Evolutionary conservation across 306 rosid genomes (phyloP).

Genomic region (Cicer arietinum): DNA sequence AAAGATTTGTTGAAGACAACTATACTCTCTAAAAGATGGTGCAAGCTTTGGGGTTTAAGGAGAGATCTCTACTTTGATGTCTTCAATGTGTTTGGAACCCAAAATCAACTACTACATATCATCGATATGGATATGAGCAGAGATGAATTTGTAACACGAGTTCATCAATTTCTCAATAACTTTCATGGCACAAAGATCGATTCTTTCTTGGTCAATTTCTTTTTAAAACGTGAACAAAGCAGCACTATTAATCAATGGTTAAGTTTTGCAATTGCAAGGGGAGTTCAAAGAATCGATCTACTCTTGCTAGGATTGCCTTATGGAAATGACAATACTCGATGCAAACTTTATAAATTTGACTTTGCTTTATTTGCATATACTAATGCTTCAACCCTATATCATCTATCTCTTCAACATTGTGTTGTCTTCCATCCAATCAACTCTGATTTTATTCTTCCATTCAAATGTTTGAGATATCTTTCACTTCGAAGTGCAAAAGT

Average conservation of each 20-base stretch:
- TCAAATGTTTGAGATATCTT: neutral
- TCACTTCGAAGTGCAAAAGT: neutral
- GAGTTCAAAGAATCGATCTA: neutral
- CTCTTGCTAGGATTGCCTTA: neutral
- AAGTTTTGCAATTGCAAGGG: neutral
- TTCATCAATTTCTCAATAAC: neutral
- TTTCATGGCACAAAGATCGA: neutral
- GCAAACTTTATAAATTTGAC: neutral
- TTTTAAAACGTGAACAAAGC: neutral
- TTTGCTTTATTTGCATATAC: neutral
- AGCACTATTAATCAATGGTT: neutral
- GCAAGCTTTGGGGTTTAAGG: neutral
- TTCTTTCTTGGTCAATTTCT: neutral
- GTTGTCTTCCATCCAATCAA: neutral
- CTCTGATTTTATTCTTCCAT: neutral
- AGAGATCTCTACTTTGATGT: constrained; percentile 11
- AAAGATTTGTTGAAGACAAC: constrained; percentile 16
- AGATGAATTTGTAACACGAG: neutral
- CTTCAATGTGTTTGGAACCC: neutral
- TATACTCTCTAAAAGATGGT: neutral
- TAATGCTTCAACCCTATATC: neutral
- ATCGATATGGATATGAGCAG: neutral
- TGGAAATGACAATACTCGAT: neutral
- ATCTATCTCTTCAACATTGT: neutral
- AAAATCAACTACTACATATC: neutral